A percentile compares a stretch with the other conserved stretches of the same genome.
Evolutionary conservation across 148 eudicot genomes (phyloP).

Genomic region (Spergularia bocconei): DNA sequence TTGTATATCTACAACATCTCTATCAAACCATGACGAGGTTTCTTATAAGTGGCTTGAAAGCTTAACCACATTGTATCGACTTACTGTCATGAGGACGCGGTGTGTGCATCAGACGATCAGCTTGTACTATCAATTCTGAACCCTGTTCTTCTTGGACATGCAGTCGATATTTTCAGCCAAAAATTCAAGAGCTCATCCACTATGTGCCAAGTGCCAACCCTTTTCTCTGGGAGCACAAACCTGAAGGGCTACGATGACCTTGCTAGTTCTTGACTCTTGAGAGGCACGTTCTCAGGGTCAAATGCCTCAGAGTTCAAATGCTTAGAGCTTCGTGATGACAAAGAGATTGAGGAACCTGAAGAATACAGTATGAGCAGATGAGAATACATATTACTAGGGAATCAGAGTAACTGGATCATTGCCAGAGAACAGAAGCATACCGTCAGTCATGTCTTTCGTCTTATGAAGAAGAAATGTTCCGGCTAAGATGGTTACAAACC

Average conservation of each 20-base stretch:
- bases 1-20: constrained; percentile 26
- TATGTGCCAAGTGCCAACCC: neutral
- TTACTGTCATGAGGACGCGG: neutral
- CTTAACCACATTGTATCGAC: constrained; percentile 6
- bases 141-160: neutral
- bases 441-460: constrained; percentile 53
- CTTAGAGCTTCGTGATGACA: constrained; percentile 31
- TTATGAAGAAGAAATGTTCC: constrained; percentile 63
- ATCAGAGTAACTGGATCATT: neutral
- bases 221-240: neutral
- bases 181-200: constrained; percentile 3
- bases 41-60: neutral
- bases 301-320: constrained; percentile 23
- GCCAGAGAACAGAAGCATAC: constrained; percentile 22
- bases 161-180: neutral
- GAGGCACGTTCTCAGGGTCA: constrained; percentile 33
- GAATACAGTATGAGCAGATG: neutral
- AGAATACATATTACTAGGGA: neutral
- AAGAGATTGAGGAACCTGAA: constrained; percentile 26
- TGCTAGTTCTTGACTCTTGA: constrained; percentile 30
- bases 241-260: constrained; percentile 19
- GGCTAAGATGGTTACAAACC: constrained; percentile 52
- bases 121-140: neutral
- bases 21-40: constrained; percentile 7
- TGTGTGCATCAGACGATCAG: constrained; percentile 5